These are phyloP conservation scores for Eucalyptus urophylla DNA, from an alignment of 345 rosid species.

Conservation along the genomic window DNA sequence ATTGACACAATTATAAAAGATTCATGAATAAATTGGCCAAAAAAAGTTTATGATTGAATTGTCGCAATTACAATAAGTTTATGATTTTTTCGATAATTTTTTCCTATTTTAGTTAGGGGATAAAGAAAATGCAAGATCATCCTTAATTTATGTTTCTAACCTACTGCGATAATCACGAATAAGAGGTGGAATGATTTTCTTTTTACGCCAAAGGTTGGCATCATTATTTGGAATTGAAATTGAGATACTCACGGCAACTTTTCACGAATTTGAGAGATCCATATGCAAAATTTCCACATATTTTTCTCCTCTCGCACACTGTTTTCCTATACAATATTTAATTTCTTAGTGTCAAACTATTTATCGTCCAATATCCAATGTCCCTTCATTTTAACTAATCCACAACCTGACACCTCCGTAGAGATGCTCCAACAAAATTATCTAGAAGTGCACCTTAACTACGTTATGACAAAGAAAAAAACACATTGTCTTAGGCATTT, in stretches of 20 bases:
- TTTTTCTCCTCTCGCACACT: background rate
- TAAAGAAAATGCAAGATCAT: no score
- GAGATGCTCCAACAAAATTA: background rate
- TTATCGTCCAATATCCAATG: background rate
- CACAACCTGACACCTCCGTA: background rate
- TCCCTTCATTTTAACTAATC: background rate
- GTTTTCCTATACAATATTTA: background rate
- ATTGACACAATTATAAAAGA: fast-evolving
- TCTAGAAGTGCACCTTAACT: no score
- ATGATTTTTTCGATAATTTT: no score
- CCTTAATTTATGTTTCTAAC: no score
- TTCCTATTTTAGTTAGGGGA: no score
- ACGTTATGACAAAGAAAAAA: no score
- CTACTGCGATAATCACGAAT: no score
- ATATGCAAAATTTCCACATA: background rate
- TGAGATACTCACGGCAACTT: background rate
- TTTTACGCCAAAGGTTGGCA: background rate
- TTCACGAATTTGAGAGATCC: background rate
- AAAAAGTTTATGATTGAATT: no score
- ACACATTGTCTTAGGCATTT: no score
- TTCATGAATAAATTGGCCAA: fast-evolving
- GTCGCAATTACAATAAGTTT: no score
- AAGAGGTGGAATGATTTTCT: background rate
- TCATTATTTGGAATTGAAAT: background rate
- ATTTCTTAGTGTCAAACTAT: background rate